Evolutionary conservation across 306 rosid genomes (phyloP), one percentile per base, ranked within the genome.

Genomic region (Datisca glomerata): DNA sequence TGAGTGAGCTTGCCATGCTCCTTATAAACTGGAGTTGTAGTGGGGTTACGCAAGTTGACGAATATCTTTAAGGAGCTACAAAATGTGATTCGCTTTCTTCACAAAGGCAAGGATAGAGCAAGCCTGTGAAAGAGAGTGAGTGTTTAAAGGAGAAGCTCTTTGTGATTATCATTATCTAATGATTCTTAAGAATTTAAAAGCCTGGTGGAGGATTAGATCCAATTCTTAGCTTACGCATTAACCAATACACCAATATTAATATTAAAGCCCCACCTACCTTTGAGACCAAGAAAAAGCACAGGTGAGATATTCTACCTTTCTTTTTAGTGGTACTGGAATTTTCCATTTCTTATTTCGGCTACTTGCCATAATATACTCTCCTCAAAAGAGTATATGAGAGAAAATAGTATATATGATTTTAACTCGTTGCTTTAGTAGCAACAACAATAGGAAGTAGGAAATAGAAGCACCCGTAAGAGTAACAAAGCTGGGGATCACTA

Each of bases 121-220:
- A 41, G 18, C 13, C 19, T 25, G 21, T 23, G 21, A 19, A 55
- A 17, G 13, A 21, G 43, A 41, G 51, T 14, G 22, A 13, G 29
- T 24, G 31, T 19, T 16, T n/a, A n/a, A 25, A 17, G n/a, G 36
- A 31, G 36, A 8, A 8, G 9, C 36, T 31, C 13, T 31, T 31
- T 31, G 36, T 8, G 44, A 40, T 45, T 55, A 45, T 60, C 47
- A 47, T 52, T 50, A 62, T 24, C 23, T 40, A 53, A 47, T 60
- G 56, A 68, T 66, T 72, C 63, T 56, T 47, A 21, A 37, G 65
- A 43, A 41, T 61, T 48, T 74, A 71, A 64, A 66, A 54, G 59
- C 71, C 60, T 57, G 60, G 69, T 57, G 65, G 77, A 18, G 69
- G 75, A 79, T 79, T 72, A 70, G 92, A 84, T 84, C 57, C 56